Evolutionary conservation across 2,329 filamentous ascomycete genomes (phyloP).

Genomic region (Sodiomyces alkalinus): DNA sequence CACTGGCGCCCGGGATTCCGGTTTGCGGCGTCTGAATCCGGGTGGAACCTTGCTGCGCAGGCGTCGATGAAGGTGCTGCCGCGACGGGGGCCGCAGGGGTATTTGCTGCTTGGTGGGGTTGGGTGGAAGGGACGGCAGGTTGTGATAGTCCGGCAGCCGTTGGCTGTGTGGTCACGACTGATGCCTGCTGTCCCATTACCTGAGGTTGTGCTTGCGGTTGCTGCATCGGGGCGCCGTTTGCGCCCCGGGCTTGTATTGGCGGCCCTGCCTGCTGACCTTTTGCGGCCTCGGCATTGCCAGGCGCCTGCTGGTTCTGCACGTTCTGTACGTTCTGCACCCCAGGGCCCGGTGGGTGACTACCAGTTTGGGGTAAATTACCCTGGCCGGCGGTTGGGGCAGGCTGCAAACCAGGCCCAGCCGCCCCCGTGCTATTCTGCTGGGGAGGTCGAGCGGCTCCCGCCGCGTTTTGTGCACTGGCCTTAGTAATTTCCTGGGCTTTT

Average conservation of each 20-base stretch:
- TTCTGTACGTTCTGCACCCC: neutral
- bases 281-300: constrained; percentile 24
- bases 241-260: constrained; percentile 13
- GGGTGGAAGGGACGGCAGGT: constrained; percentile 10
- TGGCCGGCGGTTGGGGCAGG: constrained; percentile 23
- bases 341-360: neutral
- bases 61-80: neutral
- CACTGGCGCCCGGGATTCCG: constrained; percentile 21
- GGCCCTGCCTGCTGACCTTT: constrained; percentile 31
- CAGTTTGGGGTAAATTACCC: constrained; percentile 10
- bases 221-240: constrained; percentile 12
- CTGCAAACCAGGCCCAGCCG: constrained; percentile 8
- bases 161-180: constrained; percentile 5
- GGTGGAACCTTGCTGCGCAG: constrained; percentile 28
- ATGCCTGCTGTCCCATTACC: constrained; percentile 10
- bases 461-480: constrained; percentile 9
- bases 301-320: neutral
- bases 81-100: constrained; percentile 1
- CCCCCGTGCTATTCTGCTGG: neutral
- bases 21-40: constrained; percentile 35
- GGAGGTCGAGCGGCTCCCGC: constrained; percentile 1
- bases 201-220: constrained; percentile 13
- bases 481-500: constrained; percentile 24
- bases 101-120: constrained; percentile 1
- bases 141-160: constrained; percentile 11